These are phyloP conservation scores for Triticum dicoccoides DNA, from an alignment of 176 grass and related monocot genomes.

Conservation along the genomic window DNA sequence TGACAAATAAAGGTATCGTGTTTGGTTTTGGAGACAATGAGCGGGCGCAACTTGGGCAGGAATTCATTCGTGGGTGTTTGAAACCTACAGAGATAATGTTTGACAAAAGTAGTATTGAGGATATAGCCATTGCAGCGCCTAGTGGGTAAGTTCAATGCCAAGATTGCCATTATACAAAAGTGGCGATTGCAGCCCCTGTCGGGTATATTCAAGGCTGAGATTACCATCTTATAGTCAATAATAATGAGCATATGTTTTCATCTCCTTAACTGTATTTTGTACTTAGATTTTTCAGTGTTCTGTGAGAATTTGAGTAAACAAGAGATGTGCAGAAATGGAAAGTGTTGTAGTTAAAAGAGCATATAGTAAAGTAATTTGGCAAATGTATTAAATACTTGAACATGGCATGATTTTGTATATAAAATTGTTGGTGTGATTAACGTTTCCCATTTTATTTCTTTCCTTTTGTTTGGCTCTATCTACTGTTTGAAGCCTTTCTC, in stretches of 20 bases:
- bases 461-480: neutral
- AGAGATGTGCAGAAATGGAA: slow-evolving; percentile 23
- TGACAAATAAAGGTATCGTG: slow-evolving; percentile 81
- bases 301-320: slow-evolving; percentile 33
- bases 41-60: slow-evolving; percentile 90
- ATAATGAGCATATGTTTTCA: slow-evolving; percentile 26
- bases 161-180: neutral
- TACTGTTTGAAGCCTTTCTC: neutral
- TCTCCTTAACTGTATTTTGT: slow-evolving; percentile 35
- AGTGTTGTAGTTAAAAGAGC: slow-evolving; percentile 37
- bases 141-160: slow-evolving; percentile 44
- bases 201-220: slow-evolving; percentile 28
- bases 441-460: neutral
- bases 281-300: slow-evolving; percentile 21
- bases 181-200: slow-evolving; percentile 51
- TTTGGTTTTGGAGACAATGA: slow-evolving; percentile 99
- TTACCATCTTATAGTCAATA: slow-evolving; percentile 9
- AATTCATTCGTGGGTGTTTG: slow-evolving; percentile 71
- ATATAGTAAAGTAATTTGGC: slow-evolving; percentile 37
- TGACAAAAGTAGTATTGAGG: slow-evolving; percentile 59
- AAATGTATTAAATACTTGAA: slow-evolving; percentile 43
- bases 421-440: slow-evolving; percentile 29
- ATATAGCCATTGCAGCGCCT: slow-evolving; percentile 70
- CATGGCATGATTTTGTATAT: slow-evolving; percentile 24
- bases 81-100: slow-evolving; percentile 95